phyloP scores from a whole-genome alignment of 1,139 yeast genomes.

The Meyerozyma guilliermondii region DNA sequence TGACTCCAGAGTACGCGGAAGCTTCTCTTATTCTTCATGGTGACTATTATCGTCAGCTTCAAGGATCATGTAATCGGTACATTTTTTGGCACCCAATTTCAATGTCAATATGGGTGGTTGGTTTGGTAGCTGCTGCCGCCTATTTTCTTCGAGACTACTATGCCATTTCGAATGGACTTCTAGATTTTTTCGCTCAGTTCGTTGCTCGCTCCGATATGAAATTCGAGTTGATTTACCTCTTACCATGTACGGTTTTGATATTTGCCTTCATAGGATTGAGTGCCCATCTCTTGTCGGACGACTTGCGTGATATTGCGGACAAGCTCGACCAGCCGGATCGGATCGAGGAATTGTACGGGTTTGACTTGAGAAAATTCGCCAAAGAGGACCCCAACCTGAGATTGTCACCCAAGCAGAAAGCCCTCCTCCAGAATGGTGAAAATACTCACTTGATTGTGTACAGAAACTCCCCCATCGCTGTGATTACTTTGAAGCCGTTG shows the following conservation, averaged over 20 bases:
- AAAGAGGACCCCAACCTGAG: conserved; percentile 18
- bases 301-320: conserved; percentile 41
- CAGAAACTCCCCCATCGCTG: conserved; percentile 65
- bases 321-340: conserved; percentile 28
- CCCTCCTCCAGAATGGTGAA: conserved; percentile 26
- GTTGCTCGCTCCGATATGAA: conserved; percentile 21
- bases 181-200: conserved; percentile 28
- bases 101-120: conserved; percentile 19
- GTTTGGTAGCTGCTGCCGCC: conserved; percentile 15
- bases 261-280: conserved; percentile 20
- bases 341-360: conserved; percentile 45
- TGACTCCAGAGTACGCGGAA: conserved; percentile 53
- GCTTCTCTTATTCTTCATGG: conserved; percentile 61
- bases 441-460: conserved; percentile 55
- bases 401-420: conserved; percentile 19
- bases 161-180: conserved; percentile 28
- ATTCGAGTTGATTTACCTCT: conserved; percentile 19
- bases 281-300: conserved; percentile 33
- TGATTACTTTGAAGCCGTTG: conserved; percentile 39
- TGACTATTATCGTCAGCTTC: conserved; percentile 57
- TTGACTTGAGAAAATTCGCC: conserved; percentile 47
- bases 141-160: conserved; percentile 32
- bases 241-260: conserved; percentile 22
- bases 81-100: conserved; percentile 48
- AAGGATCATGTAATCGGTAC: conserved; percentile 43